Conservation (phyloP, 176 grass and related monocot species). For the Triticum monococcum region DNA sequence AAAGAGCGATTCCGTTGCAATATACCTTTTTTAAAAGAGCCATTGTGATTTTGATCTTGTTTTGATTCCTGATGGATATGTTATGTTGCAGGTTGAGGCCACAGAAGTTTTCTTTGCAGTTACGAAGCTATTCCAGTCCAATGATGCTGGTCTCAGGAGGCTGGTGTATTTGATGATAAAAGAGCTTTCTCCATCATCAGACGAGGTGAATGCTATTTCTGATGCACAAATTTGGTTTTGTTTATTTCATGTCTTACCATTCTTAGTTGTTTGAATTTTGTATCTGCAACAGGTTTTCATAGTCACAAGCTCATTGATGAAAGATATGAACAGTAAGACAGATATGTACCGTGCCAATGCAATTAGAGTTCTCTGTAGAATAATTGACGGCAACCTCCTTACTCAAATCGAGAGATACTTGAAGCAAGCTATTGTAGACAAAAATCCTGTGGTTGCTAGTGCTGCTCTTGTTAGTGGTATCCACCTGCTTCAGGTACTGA, state of each 20-base stretch:
- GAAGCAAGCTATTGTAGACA: conserved; percentile 99
- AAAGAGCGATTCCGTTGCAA: neutral
- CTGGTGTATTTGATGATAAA: conserved; percentile 99
- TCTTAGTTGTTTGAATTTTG: conserved; percentile 23
- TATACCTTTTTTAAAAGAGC: neutral
- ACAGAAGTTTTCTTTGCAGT: conserved; percentile 96
- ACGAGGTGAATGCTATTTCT: conserved; percentile 59
- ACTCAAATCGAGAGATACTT: conserved; percentile 96
- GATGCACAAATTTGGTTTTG: neutral
- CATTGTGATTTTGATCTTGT: neutral
- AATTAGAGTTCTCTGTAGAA: conserved; percentile 97
- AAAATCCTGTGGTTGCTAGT: conserved; percentile 91
- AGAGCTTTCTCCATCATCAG: conserved; percentile 92
- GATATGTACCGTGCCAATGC: conserved; percentile 98
- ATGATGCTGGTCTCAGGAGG: conserved; percentile 85
- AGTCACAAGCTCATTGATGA: conserved; percentile 99
- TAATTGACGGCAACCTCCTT: conserved; percentile 84
- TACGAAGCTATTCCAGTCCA: conserved; percentile 97
- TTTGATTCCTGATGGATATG: conserved; percentile 15
- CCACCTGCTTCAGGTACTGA: conserved; percentile 80
- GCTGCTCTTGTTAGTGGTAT: conserved; percentile 96
- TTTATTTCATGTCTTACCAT: neutral
- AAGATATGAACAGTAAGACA: conserved; percentile 99
- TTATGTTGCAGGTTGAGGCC: conserved; percentile 72
- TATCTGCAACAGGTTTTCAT: conserved; percentile 74